A percentile compares a stretch with the other conserved stretches of the same genome.
Conservation (phyloP, 495 filamentous ascomycete genomes). For the Choiromyces venosus region DNA sequence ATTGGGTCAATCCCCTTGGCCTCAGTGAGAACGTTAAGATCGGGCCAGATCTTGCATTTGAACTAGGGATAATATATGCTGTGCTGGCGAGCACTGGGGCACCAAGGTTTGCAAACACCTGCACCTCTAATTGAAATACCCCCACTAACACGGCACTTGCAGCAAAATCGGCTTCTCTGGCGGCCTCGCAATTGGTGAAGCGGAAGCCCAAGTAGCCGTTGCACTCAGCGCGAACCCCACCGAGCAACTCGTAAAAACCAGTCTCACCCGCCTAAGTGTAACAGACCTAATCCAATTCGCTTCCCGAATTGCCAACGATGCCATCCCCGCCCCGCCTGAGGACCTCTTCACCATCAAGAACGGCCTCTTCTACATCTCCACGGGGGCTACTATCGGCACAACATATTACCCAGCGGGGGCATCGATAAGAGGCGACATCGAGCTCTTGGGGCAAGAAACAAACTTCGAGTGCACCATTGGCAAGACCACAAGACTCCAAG, state of each 20-base stretch:
- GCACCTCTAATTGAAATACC: neutral
- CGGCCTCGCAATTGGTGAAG: slow-evolving; percentile 26
- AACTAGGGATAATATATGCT: slow-evolving; percentile 26
- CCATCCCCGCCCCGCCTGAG: slow-evolving; percentile 20
- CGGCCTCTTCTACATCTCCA: slow-evolving; percentile 26
- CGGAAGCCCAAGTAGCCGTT: slow-evolving; percentile 22
- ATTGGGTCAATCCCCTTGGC: slow-evolving; percentile 30
- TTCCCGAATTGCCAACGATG: slow-evolving; percentile 11
- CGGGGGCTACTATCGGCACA: slow-evolving; percentile 28
- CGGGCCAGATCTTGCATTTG: slow-evolving; percentile 30
- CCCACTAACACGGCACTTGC: neutral
- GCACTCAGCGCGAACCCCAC: slow-evolving; percentile 26
- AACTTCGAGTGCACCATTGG: slow-evolving; percentile 26
- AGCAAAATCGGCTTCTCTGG: slow-evolving; percentile 27
- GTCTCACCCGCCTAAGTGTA: slow-evolving; percentile 20
- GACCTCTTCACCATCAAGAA: slow-evolving; percentile 23
- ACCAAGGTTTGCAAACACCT: slow-evolving; percentile 14
- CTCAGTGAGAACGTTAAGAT: slow-evolving; percentile 26
- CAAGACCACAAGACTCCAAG: slow-evolving; percentile 16
- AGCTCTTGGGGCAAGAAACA: slow-evolving; percentile 22
- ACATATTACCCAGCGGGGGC: slow-evolving; percentile 28
- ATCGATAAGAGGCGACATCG: slow-evolving; percentile 19
- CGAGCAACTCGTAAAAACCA: slow-evolving; percentile 25
- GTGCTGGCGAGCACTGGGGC: slow-evolving; percentile 19
- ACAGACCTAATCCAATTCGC: slow-evolving; percentile 28